Percentiles rank a stretch among this genome's conserved stretches.
phyloP scores from a whole-genome alignment of 805 yeast genomes.

The Zygosaccharomyces gambellarensis region DNA sequence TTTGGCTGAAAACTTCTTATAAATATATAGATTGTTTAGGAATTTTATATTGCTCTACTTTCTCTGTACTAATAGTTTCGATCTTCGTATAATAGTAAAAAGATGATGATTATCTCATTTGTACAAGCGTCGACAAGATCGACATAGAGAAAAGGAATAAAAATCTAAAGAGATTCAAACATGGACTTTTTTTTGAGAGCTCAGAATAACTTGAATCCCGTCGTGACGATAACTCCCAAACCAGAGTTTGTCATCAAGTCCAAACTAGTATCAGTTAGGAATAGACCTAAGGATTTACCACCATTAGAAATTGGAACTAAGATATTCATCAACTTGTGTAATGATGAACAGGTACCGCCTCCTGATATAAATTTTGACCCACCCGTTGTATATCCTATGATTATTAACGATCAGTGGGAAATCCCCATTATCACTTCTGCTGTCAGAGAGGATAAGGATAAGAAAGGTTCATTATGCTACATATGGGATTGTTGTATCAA shows the following conservation, averaged over 20 bases:
- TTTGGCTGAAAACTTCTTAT: slow-evolving; percentile 33
- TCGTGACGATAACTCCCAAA: slow-evolving; percentile 42
- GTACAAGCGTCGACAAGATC: not conserved
- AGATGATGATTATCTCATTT: not conserved
- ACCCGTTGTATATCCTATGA: slow-evolving; percentile 52
- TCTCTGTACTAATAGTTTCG: not conserved
- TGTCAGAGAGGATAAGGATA: slow-evolving; percentile 53
- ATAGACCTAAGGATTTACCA: slow-evolving; percentile 21
- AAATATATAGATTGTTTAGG: not conserved
- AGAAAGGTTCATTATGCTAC: slow-evolving; percentile 57
- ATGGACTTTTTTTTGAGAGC: slow-evolving; percentile 21
- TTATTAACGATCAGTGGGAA: slow-evolving; percentile 74
- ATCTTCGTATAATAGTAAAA: not conserved
- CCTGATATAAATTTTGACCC: slow-evolving; percentile 57
- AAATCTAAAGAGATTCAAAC: not conserved
- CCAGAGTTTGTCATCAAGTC: slow-evolving; percentile 77
- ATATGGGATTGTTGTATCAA: slow-evolving; percentile 81
- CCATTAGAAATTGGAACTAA: slow-evolving; percentile 43
- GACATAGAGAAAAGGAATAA: not conserved
- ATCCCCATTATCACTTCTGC: slow-evolving; percentile 73
- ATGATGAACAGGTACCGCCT: slow-evolving; percentile 57
- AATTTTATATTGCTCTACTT: not conserved
- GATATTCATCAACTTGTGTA: slow-evolving; percentile 74
- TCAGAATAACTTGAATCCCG: slow-evolving; percentile 10
- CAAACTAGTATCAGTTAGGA: slow-evolving; percentile 38